Evolutionary conservation across 2,329 filamentous ascomycete genomes (phyloP), one percentile per base, ranked within the genome.

Genomic region (Ascochyta pisi): DNA sequence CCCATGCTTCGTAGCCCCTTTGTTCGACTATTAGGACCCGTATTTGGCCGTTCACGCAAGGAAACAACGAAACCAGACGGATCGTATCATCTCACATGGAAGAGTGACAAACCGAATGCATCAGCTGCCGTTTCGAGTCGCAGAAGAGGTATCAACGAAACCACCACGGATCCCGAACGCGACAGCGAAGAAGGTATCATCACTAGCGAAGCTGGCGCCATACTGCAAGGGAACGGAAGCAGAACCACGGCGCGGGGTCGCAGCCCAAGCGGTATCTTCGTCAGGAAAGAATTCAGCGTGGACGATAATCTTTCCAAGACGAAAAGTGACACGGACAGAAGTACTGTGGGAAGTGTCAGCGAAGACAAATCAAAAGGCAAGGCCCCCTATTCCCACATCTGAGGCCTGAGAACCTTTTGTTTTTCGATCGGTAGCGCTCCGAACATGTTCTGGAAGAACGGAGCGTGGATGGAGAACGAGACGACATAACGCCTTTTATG

Each of bases 1-100:
- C 63, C 63, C 4, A 68, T 67, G 66, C 58, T 68, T 9, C 61
- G 66, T 27, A 57, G 61, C 19, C 66, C 64, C 16, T 67, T 68
- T 12, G 47, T 68, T 3, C 57, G 57, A 23, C 22, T 67, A 10
- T 66, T 68, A 23, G 62, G 66, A 3, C 57, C 64, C 8, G 40
- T 68, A n/a, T 62, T 67, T 48, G 61, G 58, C 2, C 50, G 41
- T 12, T 57, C 45, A 23, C 52, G 62, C 31, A 65, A 55, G 29
- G 51, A 39, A 12, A 58, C 54, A 29, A 57, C 53, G 6, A 35
- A 13, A 15, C 38, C 40, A 34, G 24, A 38, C 24, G 45, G 27
- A 16, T 54, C 52, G 3, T 62, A 63, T 24, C 57, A 51, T 15
- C 50, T 66, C 16, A 61, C 44, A 9, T 63, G 58, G 52, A 45